Conservation (phyloP, 2,329 filamentous ascomycete species). For the Scorias spongiosa region DNA sequence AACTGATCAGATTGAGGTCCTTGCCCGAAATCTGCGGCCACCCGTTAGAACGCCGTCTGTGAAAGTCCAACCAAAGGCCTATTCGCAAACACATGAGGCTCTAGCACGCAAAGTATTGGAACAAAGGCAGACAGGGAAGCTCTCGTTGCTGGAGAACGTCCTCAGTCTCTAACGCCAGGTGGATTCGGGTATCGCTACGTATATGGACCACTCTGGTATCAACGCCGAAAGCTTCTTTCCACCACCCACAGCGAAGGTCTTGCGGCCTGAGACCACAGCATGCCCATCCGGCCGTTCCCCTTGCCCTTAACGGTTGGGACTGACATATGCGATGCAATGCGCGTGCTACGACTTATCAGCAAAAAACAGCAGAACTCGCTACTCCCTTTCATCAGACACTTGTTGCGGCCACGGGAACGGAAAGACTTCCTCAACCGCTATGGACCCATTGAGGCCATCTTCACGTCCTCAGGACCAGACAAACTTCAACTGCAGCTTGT, state of each 20-base stretch:
- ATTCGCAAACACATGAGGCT: too few species aligned
- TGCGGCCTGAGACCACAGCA: slow-evolving; percentile 6
- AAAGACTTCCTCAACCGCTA: slow-evolving; percentile 6
- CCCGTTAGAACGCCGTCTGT: background rate
- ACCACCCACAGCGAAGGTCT: background rate
- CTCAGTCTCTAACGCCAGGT: too few species aligned
- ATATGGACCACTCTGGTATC: too few species aligned
- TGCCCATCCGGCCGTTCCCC: slow-evolving; percentile 42
- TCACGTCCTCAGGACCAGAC: background rate
- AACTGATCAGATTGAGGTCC: background rate
- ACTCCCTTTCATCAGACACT: slow-evolving; percentile 9
- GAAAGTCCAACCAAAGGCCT: too few species aligned
- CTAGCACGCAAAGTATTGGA: too few species aligned
- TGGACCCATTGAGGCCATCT: background rate
- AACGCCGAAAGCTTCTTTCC: too few species aligned
- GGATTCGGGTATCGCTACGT: too few species aligned
- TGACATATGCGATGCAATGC: slow-evolving; percentile 58
- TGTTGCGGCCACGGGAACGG: slow-evolving; percentile 15
- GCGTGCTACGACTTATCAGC: slow-evolving; percentile 46
- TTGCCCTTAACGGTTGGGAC: slow-evolving; percentile 57
- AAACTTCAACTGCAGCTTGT: background rate
- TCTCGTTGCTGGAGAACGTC: too few species aligned
- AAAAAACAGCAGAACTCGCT: slow-evolving; percentile 8
- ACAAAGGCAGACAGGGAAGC: too few species aligned
- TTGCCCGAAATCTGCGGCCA: background rate